A percentile compares a stretch with the other conserved stretches of the same genome.
These are phyloP conservation scores for Zoysia matrella DNA, from an alignment of 202 grass and related monocot species.

Conservation along the genomic window DNA sequence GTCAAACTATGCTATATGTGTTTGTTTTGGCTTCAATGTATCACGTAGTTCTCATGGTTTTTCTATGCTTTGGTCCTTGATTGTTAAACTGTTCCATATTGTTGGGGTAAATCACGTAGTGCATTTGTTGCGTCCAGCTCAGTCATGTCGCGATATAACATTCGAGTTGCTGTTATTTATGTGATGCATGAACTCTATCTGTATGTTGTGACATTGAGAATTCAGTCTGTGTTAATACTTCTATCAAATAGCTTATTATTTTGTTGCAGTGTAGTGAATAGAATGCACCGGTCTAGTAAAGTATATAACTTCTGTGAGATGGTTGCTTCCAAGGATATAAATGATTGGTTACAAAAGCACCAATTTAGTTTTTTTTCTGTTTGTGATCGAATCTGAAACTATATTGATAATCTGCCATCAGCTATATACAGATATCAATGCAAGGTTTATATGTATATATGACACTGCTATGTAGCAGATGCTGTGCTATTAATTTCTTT, in stretches of 20 bases:
- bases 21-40: not conserved
- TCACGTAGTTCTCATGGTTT: slow-evolving; percentile 6
- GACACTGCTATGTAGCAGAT: not conserved
- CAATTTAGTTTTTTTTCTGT: slow-evolving; percentile 32
- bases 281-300: slow-evolving; percentile 31
- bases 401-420: not conserved
- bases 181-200: not conserved
- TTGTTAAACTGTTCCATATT: slow-evolving; percentile 7
- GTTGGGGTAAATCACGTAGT: not conserved
- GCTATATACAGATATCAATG: not conserved
- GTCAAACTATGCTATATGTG: slow-evolving; percentile 10
- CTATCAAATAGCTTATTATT: slow-evolving; percentile 29
- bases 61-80: not conserved
- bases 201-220: slow-evolving; percentile 16
- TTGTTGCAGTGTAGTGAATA: slow-evolving; percentile 26
- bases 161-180: slow-evolving; percentile 2
- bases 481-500: not conserved
- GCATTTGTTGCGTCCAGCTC: not conserved
- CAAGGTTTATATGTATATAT: not conserved
- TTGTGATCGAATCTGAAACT: slow-evolving; percentile 32
- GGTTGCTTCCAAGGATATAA: slow-evolving; percentile 24
- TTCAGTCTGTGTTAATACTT: not conserved
- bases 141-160: slow-evolving; percentile 3
- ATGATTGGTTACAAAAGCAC: not conserved
- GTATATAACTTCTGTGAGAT: slow-evolving; percentile 25